These are phyloP conservation scores for Raddia distichophylla DNA, from an alignment of 176 grass and related monocot genomes.

Conservation along the genomic window DNA sequence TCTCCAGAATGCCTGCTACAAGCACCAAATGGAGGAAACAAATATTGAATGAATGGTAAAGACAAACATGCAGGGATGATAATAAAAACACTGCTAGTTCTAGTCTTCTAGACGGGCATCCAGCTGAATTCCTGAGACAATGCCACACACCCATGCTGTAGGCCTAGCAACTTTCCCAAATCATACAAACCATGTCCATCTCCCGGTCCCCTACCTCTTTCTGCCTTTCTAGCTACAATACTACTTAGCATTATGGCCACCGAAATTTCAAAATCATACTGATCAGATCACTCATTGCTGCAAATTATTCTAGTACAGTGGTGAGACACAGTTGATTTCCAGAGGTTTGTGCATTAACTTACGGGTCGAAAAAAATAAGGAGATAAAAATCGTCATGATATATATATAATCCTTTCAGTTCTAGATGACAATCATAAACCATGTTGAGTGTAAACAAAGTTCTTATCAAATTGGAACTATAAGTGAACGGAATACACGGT, in stretches of 20 bases:
- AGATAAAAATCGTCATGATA: background rate
- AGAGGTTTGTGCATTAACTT: background rate
- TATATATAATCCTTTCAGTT: conserved; percentile 22
- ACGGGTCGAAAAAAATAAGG: background rate
- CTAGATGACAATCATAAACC: background rate
- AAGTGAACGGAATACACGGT: too few species aligned
- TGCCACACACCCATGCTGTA: conserved; percentile 6
- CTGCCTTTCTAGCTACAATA: conserved; percentile 21
- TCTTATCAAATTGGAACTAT: background rate
- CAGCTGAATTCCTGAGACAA: conserved; percentile 18
- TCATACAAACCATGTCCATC: conserved; percentile 39
- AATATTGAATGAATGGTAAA: too few species aligned
- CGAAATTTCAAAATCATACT: conserved; percentile 2
- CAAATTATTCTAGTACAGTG: background rate
- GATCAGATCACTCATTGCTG: background rate
- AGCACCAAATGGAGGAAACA: too few species aligned
- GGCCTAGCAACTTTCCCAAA: conserved; percentile 21
- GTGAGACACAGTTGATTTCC: background rate
- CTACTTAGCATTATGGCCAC: background rate
- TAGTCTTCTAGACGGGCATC: too few species aligned
- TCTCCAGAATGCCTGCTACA: too few species aligned
- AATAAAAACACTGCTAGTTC: too few species aligned
- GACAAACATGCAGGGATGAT: too few species aligned
- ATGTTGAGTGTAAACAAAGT: background rate
- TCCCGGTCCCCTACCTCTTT: conserved; percentile 20